Base-by-base conservation (phyloP, 2,329 filamentous ascomycete genomes). In the Pseudogymnoascus sp. region DNA sequence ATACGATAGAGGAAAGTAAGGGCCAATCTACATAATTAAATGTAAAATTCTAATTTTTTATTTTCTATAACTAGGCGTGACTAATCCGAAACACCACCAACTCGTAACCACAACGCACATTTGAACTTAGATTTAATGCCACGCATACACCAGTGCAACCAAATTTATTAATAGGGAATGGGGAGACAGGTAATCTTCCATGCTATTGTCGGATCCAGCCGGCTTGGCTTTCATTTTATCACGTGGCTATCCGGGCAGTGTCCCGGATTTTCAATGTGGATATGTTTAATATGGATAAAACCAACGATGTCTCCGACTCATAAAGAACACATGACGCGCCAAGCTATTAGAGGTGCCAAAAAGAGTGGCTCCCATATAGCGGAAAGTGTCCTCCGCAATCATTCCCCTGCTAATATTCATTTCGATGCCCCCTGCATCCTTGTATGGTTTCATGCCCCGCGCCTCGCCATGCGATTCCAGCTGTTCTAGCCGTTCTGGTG, bases 231-330 rank as follows among this genome's bases (percentile, higher is more conserved):
- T 16, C 12, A 14, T 56, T 33, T 31, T 56, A 56, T 56, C 46
- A 56, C 46, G 46, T 56, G 46, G 28, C n/a, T 31, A 50, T 56
- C 19, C 46, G n/a, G 46, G 46, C 28, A 12, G 26, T 10, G 28
- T 56, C 46, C 46, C 26, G 46, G 46, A 56, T 56, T 56, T 56
- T 31, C 46, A 19, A 33, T 33, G 6, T 33, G n/a, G 46, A 33
- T 31, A 33, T 33, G 46, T 56, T 56, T 56, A 56, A 56, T 56
- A 56, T 56, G 46, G 46, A 56, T 56, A 56, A 56, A 53, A 19
- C 8, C 46, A 28, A 56, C 46, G 6, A 12, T 56, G 46, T 56
- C 10, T 56, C 46, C 46, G 26, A 33, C 46, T 16, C 26, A 31
- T 33, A 56, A 16, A 56, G 46, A 19, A 56, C 46, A 56, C 26